Conservation (phyloP, 768 basidiomycete genomes). For the Mycena vulgaris region DNA sequence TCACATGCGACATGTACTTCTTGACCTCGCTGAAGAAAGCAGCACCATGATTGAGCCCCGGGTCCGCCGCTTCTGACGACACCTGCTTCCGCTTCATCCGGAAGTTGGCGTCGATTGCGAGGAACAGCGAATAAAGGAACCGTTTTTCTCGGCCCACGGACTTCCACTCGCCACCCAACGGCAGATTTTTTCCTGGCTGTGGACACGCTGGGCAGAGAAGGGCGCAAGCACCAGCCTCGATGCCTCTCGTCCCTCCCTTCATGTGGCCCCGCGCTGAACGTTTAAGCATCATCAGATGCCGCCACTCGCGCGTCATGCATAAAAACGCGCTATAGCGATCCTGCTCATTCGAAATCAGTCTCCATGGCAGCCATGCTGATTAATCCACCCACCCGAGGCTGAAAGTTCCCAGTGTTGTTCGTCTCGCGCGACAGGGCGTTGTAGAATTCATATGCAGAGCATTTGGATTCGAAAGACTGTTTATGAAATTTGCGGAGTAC, state of each 20-base stretch:
- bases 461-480: slow-evolving; percentile 49
- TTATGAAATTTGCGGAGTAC: slow-evolving; percentile 51
- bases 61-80: background rate
- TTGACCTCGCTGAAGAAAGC: background rate
- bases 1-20: background rate
- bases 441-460: slow-evolving; percentile 52
- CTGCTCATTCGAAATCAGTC: background rate
- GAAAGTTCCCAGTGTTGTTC: slow-evolving; percentile 44
- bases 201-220: background rate
- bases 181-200: background rate
- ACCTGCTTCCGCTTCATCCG: background rate
- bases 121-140: background rate
- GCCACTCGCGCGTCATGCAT: background rate
- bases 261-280: background rate
- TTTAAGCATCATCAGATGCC: background rate
- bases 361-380: background rate
- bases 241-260: background rate
- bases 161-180: background rate
- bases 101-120: background rate
- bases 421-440: slow-evolving; percentile 41
- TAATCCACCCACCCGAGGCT: background rate
- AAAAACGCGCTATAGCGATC: background rate
- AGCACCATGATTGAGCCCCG: background rate
- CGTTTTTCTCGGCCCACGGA: background rate
- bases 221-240: background rate